Percentiles rank a stretch among this genome's conserved stretches.
Conservation (phyloP, 2,329 filamentous ascomycete genomes). For the Biscogniauxia sp. region DNA sequence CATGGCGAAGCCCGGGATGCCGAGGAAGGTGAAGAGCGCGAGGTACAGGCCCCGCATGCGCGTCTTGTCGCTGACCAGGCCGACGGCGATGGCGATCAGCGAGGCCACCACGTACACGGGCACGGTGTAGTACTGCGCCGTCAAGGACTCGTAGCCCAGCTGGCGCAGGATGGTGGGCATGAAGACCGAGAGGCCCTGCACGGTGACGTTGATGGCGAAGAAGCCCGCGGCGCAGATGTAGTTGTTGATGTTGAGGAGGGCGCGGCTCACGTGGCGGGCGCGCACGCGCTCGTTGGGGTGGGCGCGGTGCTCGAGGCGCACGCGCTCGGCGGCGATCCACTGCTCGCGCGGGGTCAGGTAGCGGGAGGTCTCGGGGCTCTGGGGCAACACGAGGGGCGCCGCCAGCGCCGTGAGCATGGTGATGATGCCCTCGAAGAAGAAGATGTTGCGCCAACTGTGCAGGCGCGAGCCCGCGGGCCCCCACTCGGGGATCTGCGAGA, state of each 20-base stretch:
- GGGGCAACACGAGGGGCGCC: constrained; percentile 53
- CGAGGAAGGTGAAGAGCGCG: constrained; percentile 39
- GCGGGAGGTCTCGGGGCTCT: constrained; percentile 44
- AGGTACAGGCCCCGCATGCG: constrained; percentile 41
- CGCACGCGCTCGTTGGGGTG: constrained; percentile 46
- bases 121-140: constrained; percentile 44
- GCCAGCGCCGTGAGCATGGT: constrained; percentile 47
- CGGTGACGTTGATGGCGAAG: constrained; percentile 60
- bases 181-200: constrained; percentile 52
- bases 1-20: constrained; percentile 51
- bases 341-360: constrained; percentile 53
- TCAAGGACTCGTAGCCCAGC: constrained; percentile 38
- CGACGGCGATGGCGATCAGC: constrained; percentile 38
- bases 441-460: constrained; percentile 57
- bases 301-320: constrained; percentile 48
- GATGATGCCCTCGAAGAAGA: constrained; percentile 61
- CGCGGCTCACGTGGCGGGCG: constrained; percentile 47
- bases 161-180: constrained; percentile 47
- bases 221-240: constrained; percentile 57
- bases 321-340: constrained; percentile 51
- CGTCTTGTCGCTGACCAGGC: constrained; percentile 42
- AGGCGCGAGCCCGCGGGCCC: constrained; percentile 42
- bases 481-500: constrained; percentile 51
- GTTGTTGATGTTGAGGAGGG: constrained; percentile 56
- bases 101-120: constrained; percentile 44